phyloP scores from a whole-genome alignment of 192 early-diverging fungal genomes.

The Backusella tarrabulga region DNA sequence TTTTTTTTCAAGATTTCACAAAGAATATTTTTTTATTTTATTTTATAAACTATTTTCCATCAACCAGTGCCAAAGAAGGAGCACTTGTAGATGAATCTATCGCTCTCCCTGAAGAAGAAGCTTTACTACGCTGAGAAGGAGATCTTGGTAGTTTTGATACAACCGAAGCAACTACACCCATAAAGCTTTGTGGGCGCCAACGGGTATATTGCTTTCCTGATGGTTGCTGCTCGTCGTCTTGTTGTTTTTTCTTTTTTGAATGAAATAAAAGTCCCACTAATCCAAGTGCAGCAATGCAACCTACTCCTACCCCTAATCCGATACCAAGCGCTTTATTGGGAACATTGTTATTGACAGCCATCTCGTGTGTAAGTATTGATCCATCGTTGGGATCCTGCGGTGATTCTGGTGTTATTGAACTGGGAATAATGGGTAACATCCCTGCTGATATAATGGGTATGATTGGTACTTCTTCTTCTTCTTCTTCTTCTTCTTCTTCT shows the following conservation, averaged over 20 bases:
- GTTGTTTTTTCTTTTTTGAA: conserved; percentile 14
- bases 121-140: conserved; percentile 15
- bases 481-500: background rate
- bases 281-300: conserved; percentile 32
- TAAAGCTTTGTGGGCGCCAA: conserved; percentile 37
- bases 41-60: background rate
- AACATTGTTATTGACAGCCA: conserved; percentile 2
- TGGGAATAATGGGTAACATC: background rate
- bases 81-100: conserved; percentile 4
- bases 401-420: background rate
- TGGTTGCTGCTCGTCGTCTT: background rate
- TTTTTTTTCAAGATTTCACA: background rate
- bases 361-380: background rate
- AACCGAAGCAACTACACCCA: conserved; percentile 31
- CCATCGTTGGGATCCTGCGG: background rate
- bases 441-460: background rate
- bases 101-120: conserved; percentile 1
- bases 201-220: conserved; percentile 19
- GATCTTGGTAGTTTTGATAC: conserved; percentile 27
- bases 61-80: background rate
- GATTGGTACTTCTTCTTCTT: background rate
- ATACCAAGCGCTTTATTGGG: conserved; percentile 30
- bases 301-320: conserved; percentile 29
- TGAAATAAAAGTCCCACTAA: conserved; percentile 29
- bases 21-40: background rate